A percentile compares a stretch with the other conserved stretches of the same genome.
Conservation (phyloP, 345 rosid species). For the Eucalyptus polybractea region DNA sequence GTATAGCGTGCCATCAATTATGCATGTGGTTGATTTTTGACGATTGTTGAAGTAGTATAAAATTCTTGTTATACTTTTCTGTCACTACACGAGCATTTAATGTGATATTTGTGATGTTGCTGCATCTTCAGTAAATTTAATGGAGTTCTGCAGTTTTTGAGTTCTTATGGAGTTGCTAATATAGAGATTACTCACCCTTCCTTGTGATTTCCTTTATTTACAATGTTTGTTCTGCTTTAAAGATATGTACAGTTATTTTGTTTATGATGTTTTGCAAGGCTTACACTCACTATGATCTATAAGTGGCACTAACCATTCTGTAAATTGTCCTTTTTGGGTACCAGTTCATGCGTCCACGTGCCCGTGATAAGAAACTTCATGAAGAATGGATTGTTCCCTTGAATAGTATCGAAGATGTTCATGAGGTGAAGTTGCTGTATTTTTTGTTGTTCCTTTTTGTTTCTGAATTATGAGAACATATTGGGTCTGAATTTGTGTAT, state of each 20-base stretch:
- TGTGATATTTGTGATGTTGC: not conserved
- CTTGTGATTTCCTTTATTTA: not conserved
- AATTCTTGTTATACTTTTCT: not conserved
- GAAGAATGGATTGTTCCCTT: slow-evolving; percentile 80
- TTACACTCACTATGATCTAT: not conserved
- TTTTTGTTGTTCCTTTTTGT: not conserved
- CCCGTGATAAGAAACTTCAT: slow-evolving; percentile 84
- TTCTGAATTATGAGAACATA: not conserved
- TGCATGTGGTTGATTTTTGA: not conserved
- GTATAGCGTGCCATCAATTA: slow-evolving; percentile 7
- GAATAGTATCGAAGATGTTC: slow-evolving; percentile 61
- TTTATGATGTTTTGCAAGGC: not conserved
- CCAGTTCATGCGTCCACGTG: slow-evolving; percentile 74
- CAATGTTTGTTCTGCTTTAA: not conserved
- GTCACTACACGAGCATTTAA: not conserved
- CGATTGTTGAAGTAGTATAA: not conserved
- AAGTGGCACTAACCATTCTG: not conserved
- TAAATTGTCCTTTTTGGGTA: not conserved
- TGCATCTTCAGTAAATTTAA: not conserved
- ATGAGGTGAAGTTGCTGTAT: slow-evolving; percentile 36
- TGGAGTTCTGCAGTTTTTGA: not conserved
- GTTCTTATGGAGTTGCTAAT: not conserved
- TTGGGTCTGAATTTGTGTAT: not conserved
- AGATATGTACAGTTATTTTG: not conserved
- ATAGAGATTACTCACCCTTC: not conserved